Evolutionary conservation across 192 early-diverging fungal genomes (phyloP).

Genomic region (Entophlyctis helioformis): DNA sequence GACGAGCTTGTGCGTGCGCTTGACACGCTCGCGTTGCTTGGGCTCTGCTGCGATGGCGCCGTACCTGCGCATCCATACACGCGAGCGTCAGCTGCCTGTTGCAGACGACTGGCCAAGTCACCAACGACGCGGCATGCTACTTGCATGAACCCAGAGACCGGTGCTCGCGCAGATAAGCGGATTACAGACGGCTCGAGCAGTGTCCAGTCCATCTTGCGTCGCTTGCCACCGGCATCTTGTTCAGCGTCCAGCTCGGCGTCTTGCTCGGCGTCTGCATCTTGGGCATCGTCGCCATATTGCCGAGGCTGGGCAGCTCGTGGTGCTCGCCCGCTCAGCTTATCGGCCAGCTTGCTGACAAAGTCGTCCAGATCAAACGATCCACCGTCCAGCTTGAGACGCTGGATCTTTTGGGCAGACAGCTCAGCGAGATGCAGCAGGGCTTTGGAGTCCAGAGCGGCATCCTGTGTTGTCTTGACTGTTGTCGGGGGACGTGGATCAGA

Average conservation of each 20-base stretch:
- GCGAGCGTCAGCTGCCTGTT: no score
- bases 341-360: constrained; percentile 53
- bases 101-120: no score
- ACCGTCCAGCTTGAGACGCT: constrained; percentile 61
- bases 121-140: no score
- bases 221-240: no score
- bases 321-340: constrained; percentile 32
- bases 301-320: constrained; percentile 12
- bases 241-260: no score
- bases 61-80: constrained; percentile 19
- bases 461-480: constrained; percentile 69
- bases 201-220: no score
- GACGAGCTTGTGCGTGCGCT: constrained; percentile 14
- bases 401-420: constrained; percentile 61
- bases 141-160: no score
- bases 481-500: no score
- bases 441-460: constrained; percentile 82
- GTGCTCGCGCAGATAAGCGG: no score
- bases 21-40: constrained; percentile 21
- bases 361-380: constrained; percentile 67
- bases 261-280: no score
- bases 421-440: constrained; percentile 65
- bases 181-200: no score
- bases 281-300: no score
- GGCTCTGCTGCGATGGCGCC: constrained; percentile 48